Base-by-base conservation (phyloP, 1,284 basidiomycete species). In the Ceratobasidium sp. region DNA sequence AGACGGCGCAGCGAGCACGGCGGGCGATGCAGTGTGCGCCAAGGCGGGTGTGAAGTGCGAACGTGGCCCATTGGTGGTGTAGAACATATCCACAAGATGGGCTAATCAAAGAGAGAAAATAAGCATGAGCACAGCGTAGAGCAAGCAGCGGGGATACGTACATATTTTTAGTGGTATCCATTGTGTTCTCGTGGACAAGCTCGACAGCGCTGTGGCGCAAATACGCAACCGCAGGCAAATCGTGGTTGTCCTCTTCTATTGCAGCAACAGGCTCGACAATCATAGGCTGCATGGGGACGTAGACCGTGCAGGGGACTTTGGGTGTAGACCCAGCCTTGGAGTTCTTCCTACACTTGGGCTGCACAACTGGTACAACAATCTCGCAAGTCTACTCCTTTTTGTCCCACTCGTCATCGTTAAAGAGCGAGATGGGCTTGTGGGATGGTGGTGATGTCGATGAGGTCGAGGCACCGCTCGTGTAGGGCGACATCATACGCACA, bases 391-490 rank as follows among this genome's bases (percentile, higher is more conserved):
- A 69, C 26, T 69, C 66, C 50, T 69, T 69, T 41, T 57, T 41
- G 54, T 69, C 66, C 66, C 54, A 69, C 35, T 64, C 62, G 35
- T 57, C 66, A 41, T 69, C 54, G 13, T 43, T 41, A 55, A 67
- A 67, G 9, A 67, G n/a, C 16, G 32, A 38, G 18, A 67, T 11
- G 6, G 41, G 59, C 32, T 67, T 41, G 49, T 28, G 50, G 2
- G 64, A 41, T 6, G 50, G 52, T 5, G 52, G 38, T 8, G 52
- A 35, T 2, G 35, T 32, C n/a, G 38, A 38, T 21, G 64, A 55
- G 21, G 1, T 55, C 9, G 49, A 41, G 3, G 59, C 59, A 8
- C 21, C 41, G 47, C 28, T 35, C n/a, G 62, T 64, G 28, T 35
- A 64, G 62, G 62, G 62, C 46, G 62, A 64, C 26, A 47, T 46